These are phyloP conservation scores for Spizellomyces punctatus DNA, from an alignment of 192 early-diverging fungal genomes.

Conservation along the genomic window DNA sequence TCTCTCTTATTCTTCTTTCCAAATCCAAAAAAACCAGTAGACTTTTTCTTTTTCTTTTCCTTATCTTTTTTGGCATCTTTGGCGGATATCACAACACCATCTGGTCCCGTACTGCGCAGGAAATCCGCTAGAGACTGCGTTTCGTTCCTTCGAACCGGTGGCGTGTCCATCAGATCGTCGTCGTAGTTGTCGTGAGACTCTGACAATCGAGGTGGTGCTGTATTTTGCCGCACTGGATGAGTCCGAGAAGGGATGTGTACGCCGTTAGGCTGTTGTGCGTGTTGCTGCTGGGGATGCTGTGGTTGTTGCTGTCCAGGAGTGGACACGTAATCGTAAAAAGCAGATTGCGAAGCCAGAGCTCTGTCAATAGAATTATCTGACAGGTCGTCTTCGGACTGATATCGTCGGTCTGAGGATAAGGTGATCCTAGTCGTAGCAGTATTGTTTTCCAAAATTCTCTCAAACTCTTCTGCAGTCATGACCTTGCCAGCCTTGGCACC, in stretches of 20 bases:
- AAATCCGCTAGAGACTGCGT: slow-evolving; percentile 25
- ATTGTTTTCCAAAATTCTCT: slow-evolving; percentile 14
- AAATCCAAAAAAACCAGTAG: slow-evolving; percentile 28
- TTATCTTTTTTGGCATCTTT: not conserved
- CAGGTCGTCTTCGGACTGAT: not conserved
- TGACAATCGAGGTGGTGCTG: not conserved
- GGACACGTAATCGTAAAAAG: no score
- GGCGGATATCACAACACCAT: not conserved
- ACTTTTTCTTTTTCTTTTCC: slow-evolving; percentile 30
- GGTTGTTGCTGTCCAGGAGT: not conserved
- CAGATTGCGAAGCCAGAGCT: no score
- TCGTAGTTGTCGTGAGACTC: not conserved
- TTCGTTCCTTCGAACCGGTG: not conserved
- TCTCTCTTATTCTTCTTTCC: slow-evolving; percentile 25
- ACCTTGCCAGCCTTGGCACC: slow-evolving; percentile 10
- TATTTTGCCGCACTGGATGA: slow-evolving; percentile 12
- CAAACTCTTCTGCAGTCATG: slow-evolving; percentile 27
- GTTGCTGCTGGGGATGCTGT: slow-evolving; percentile 7
- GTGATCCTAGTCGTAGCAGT: slow-evolving; percentile 24
- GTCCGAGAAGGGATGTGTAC: slow-evolving; percentile 11
- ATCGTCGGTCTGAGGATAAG: slow-evolving; percentile 14
- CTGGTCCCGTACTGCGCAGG: slow-evolving; percentile 21
- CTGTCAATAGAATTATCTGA: not conserved
- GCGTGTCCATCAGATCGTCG: not conserved
- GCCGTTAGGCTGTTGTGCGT: slow-evolving; percentile 1